Base-by-base conservation (phyloP, 2,329 filamentous ascomycete species). In the Aspergillus hiratsukae region DNA sequence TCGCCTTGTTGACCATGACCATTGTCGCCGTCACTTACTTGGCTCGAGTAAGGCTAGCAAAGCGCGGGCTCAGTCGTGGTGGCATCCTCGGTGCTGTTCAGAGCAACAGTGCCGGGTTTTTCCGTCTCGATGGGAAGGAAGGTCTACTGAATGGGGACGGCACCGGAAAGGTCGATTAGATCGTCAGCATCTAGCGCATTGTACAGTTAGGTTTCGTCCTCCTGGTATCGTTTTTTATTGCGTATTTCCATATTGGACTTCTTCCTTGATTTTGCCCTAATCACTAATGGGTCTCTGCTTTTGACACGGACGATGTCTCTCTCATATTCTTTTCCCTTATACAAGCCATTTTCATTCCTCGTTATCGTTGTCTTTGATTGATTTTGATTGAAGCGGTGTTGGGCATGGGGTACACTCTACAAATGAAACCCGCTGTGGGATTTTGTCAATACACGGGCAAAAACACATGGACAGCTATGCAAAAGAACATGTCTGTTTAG, bases 61-160 rank as follows among this genome's bases (percentile, higher is more conserved):
- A 64, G 48, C 66, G 69, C 29, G 65, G 62, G 55, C 54, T 59
- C 51, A 59, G 60, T 27, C 66, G 67, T 53, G 71, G 71, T 25
- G 72, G 72, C 14, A 71, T 74, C 37, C 66, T 76, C 45, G 72
- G 72, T 40, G 71, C 72, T 51, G 58, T 64, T 51, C 61, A 61
- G 54, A 66, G 67, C 54, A 69, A 60, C 53, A 64, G 68, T 40
- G 69, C 68, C 52, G 77, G 77, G 11, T 79, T 79, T 63, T 78
- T 80, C 66, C 72, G 76, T 56, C 68, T 80, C 25, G 78, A 80
- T 63, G 76, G 75, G 37, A 80, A 80, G 65, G 77, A 79, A 60
- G 75, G 77, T 28, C 58, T 78, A 41, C 63, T 80, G 63, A 75
- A 72, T 55, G 73, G 73, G 51, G 72, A 70, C 45, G 66, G 69